Conservation (phyloP, 495 filamentous ascomycete genomes). For the Apodospora peruviana region DNA sequence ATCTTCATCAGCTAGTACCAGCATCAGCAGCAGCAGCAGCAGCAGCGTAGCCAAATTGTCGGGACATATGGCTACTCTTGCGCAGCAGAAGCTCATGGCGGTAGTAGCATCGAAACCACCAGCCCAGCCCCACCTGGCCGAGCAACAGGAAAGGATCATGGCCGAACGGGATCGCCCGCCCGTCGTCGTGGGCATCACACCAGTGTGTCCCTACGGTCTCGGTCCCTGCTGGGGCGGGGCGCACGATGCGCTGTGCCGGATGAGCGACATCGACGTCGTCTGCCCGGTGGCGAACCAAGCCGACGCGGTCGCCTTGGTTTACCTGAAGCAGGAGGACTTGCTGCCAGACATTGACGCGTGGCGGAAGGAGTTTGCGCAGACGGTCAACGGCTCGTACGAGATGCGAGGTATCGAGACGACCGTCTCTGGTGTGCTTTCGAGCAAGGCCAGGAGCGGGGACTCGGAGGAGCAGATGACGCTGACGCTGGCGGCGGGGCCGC, state of each 20-base stretch:
- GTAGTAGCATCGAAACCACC: not conserved
- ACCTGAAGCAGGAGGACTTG: not conserved
- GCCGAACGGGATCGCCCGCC: not conserved
- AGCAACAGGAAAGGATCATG: not conserved
- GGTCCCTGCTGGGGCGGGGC: conserved; percentile 9
- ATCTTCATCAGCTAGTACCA: too few species aligned
- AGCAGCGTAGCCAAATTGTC: not conserved
- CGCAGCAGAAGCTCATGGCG: not conserved
- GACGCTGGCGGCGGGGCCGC: not conserved
- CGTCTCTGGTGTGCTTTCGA: not conserved
- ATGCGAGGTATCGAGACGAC: conserved; percentile 4
- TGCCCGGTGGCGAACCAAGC: conserved; percentile 2
- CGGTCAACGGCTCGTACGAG: conserved; percentile 3
- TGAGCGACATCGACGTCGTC: conserved; percentile 5
- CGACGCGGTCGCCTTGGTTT: conserved; percentile 4
- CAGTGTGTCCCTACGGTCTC: conserved; percentile 7
- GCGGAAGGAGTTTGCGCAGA: conserved; percentile 1
- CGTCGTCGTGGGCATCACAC: conserved; percentile 3
- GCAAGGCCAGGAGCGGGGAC: not conserved
- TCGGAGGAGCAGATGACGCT: not conserved
- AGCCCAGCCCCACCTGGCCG: not conserved
- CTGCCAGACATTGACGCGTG: conserved; percentile 4
- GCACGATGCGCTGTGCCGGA: conserved; percentile 2
- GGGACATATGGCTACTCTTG: not conserved
- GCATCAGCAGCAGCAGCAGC: too few species aligned